These are phyloP conservation scores for Penicillium sp. DNA, from an alignment of 2,329 filamentous ascomycete species.

Conservation along the genomic window DNA sequence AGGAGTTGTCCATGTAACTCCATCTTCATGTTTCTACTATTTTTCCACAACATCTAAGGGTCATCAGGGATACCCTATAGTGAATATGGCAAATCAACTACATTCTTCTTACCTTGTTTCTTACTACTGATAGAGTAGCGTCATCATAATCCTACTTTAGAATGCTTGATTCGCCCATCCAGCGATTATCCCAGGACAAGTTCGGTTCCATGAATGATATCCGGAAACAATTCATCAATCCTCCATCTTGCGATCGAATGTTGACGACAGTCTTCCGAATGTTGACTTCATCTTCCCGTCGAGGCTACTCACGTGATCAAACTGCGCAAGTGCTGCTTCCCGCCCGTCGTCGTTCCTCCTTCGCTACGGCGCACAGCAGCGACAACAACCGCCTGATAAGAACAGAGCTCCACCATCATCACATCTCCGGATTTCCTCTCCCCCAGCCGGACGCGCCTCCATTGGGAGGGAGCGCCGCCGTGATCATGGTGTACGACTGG, in stretches of 20 bases:
- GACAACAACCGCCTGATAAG: slow-evolving; percentile 37
- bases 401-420: slow-evolving; percentile 14
- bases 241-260: neutral
- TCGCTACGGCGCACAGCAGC: slow-evolving; percentile 40
- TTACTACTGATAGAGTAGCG: neutral
- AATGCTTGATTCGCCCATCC: neutral
- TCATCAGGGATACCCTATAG: neutral
- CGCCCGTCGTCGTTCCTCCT: slow-evolving; percentile 13
- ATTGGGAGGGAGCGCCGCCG: slow-evolving; percentile 27
- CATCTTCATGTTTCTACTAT: neutral
- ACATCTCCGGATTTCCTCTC: slow-evolving; percentile 12
- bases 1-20: neutral
- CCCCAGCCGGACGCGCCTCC: slow-evolving; percentile 30
- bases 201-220: too few species aligned
- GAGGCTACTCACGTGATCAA: slow-evolving; percentile 17
- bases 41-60: neutral
- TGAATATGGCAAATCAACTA: neutral
- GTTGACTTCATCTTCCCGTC: too few species aligned
- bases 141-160: neutral
- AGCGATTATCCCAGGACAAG: neutral
- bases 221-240: neutral
- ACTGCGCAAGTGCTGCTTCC: slow-evolving; percentile 29
- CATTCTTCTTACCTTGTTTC: neutral
- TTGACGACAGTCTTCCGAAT: too few species aligned
- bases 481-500: slow-evolving; percentile 63